A percentile compares a stretch with the other conserved stretches of the same genome.
phyloP scores from a whole-genome alignment of 139 green algal genomes.

The Chlorella sp. region DNA sequence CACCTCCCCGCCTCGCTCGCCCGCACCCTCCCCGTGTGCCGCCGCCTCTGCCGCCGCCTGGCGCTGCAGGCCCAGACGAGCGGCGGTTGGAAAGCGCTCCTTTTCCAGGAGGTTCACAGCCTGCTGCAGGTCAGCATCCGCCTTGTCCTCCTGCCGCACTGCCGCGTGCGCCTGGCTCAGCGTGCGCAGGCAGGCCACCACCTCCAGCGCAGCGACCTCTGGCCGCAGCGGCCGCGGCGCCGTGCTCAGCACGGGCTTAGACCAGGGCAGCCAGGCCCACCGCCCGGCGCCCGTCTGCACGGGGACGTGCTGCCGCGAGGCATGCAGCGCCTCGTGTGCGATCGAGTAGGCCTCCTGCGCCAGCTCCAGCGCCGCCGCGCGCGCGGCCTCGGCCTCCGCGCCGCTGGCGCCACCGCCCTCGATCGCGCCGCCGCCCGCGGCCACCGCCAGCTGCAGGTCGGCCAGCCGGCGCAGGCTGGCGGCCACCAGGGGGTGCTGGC shows the following conservation, averaged over 20 bases:
- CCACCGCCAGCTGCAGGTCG: slow-evolving; percentile 33
- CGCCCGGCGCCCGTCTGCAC: background rate
- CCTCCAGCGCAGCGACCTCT: slow-evolving; percentile 28
- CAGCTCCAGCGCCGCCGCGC: background rate
- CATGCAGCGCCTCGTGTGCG: slow-evolving; percentile 22
- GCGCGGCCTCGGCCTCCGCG: slow-evolving; percentile 6
- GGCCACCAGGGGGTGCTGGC: slow-evolving; percentile 20
- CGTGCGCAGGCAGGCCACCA: slow-evolving; percentile 1
- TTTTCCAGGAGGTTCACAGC: slow-evolving; percentile 15
- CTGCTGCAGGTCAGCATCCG: slow-evolving; percentile 6
- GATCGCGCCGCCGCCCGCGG: background rate
- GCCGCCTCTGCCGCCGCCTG: background rate
- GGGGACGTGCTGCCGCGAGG: background rate
- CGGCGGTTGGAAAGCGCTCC: background rate
- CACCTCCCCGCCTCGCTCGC: background rate
- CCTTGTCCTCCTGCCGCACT: background rate
- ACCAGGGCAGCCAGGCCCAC: slow-evolving; percentile 12
- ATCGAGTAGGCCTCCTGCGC: slow-evolving; percentile 38
- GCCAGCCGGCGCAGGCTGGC: slow-evolving; percentile 34
- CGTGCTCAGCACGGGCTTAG: slow-evolving; percentile 17
- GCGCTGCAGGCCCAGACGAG: background rate
- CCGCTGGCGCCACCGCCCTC: slow-evolving; percentile 12
- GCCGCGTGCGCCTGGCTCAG: slow-evolving; percentile 8
- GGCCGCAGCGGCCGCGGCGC: slow-evolving; percentile 13
- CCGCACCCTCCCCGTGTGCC: background rate